Evolutionary conservation across 2,329 filamentous ascomycete species (phyloP).

Genomic region (Fusarium graminum): DNA sequence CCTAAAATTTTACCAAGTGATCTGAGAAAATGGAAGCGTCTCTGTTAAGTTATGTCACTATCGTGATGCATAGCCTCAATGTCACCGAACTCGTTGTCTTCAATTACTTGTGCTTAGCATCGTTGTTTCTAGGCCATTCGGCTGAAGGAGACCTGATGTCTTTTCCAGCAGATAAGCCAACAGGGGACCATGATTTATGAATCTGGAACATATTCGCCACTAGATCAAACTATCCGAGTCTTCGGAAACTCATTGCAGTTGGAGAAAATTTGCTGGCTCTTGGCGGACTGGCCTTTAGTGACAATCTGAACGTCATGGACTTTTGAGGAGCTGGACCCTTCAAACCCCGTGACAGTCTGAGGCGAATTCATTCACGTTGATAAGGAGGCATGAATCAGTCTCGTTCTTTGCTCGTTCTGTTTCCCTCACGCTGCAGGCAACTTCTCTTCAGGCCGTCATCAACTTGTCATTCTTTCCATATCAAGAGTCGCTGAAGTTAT

Average conservation of each 20-base stretch:
- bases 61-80: neutral
- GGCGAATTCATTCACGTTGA: slow-evolving; percentile 7
- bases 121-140: neutral
- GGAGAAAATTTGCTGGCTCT: slow-evolving; percentile 11
- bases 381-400: neutral
- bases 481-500: slow-evolving; percentile 19
- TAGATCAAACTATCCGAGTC: neutral
- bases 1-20: neutral
- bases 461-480: neutral
- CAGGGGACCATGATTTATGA: neutral
- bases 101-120: neutral
- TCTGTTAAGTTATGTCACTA: neutral
- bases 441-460: neutral
- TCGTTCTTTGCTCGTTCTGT: neutral
- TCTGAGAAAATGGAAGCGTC: neutral
- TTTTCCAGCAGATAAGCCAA: neutral
- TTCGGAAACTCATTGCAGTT: neutral
- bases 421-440: neutral
- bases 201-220: slow-evolving; percentile 9
- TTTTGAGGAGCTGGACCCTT: neutral
- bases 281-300: slow-evolving; percentile 2
- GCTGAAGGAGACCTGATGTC: neutral
- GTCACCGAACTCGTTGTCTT: neutral
- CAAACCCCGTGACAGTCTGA: slow-evolving; percentile 14
- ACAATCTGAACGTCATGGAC: slow-evolving; percentile 34